These are phyloP conservation scores for Prunus fruticosa DNA, from an alignment of 306 rosid species.

Conservation along the genomic window DNA sequence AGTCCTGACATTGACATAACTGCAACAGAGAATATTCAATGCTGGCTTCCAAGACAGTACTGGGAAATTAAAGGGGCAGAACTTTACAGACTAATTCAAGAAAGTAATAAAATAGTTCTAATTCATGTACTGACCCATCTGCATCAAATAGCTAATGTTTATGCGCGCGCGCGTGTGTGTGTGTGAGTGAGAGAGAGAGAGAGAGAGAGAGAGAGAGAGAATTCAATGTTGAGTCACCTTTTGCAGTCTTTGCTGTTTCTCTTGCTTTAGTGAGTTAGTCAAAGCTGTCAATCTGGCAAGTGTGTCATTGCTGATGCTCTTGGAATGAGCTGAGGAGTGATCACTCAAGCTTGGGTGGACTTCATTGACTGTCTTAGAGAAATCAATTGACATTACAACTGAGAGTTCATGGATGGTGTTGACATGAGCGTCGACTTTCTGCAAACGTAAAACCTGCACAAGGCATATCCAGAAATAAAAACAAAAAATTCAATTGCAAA, in stretches of 20 bases:
- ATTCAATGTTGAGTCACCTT: conserved; percentile 48
- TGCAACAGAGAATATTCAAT: background rate
- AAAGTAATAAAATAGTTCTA: background rate
- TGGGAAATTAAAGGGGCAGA: background rate
- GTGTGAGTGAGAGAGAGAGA: too few relatives aligned
- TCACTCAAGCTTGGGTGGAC: conserved; percentile 74
- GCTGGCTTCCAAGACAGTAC: background rate
- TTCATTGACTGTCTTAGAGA: conserved; percentile 47
- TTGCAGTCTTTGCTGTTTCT: conserved; percentile 62
- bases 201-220: background rate
- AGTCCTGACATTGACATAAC: background rate
- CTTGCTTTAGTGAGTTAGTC: conserved; percentile 61
- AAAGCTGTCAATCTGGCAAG: conserved; percentile 72
- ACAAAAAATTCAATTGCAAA: background rate
- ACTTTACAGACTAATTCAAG: background rate
- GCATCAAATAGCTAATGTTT: too few relatives aligned
- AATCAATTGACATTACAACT: conserved; percentile 68
- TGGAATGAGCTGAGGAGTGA: conserved; percentile 36
- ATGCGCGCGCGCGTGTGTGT: too few relatives aligned
- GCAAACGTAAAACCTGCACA: conserved; percentile 65
- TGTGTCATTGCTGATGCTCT: conserved; percentile 80
- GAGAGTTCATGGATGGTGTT: conserved; percentile 57
- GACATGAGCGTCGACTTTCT: conserved; percentile 58
- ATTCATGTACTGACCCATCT: background rate
- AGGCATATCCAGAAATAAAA: background rate